Conservation (phyloP, 805 yeast species). For the Sungouiozyma intestinalis region DNA sequence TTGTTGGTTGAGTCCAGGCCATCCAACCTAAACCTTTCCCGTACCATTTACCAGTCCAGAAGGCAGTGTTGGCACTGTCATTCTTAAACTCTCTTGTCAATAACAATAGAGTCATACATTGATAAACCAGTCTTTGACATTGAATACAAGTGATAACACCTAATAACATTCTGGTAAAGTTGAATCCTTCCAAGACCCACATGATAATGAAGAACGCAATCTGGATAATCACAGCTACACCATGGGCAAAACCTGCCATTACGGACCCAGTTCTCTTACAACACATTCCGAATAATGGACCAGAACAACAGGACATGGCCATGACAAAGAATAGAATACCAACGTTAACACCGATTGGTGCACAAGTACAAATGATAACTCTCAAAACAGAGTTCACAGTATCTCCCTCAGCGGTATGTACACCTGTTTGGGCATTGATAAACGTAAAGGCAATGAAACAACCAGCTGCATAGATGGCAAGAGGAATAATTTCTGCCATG, state of each 20-base stretch:
- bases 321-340: slow-evolving; percentile 73
- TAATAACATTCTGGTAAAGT: slow-evolving; percentile 73
- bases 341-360: slow-evolving; percentile 82
- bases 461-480: slow-evolving; percentile 65
- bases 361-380: slow-evolving; percentile 71
- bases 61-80: slow-evolving; percentile 91
- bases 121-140: slow-evolving; percentile 80
- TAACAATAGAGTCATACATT: slow-evolving; percentile 63
- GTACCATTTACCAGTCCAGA: slow-evolving; percentile 99
- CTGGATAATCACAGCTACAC: slow-evolving; percentile 83
- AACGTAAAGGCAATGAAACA: slow-evolving; percentile 71
- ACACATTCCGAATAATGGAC: slow-evolving; percentile 89
- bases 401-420: slow-evolving; percentile 35
- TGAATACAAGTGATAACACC: slow-evolving; percentile 80
- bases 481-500: slow-evolving; percentile 62
- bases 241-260: slow-evolving; percentile 91
- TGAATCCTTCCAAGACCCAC: slow-evolving; percentile 96
- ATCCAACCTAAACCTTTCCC: slow-evolving; percentile 86
- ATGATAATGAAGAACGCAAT: slow-evolving; percentile 81
- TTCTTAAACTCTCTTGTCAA: slow-evolving; percentile 94
- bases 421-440: slow-evolving; percentile 83
- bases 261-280: slow-evolving; percentile 96
- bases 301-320: slow-evolving; percentile 90
- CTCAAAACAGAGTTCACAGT: slow-evolving; percentile 62
- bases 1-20: slow-evolving; percentile 90